Evolutionary conservation across 768 basidiomycete genomes (phyloP), one percentile per base, ranked within the genome.

Genomic region (Boletus eberwhitei): DNA sequence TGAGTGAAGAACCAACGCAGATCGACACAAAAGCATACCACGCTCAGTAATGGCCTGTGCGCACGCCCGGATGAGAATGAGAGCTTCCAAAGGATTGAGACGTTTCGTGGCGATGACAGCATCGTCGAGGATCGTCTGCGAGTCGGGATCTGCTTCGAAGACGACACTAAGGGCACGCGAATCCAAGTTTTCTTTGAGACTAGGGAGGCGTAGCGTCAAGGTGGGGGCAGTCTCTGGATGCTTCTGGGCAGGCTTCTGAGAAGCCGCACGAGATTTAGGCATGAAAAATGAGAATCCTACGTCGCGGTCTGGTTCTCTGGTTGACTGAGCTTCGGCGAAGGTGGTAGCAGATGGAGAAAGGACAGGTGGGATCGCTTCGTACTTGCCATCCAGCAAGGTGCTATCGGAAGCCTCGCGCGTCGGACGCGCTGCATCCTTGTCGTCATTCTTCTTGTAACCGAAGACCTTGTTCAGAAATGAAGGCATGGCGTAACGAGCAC

Each of bases 391-490:
- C 4, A 90, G 77, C 48, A 88, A 72, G 14, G 81, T 75, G 21
- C 70, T 65, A 50, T 76, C 75, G 12, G 75, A 74, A 31, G 61
- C 37, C 17, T 71, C 71, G 24, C 73, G 72, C 38, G 73, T 60
- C 22, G 71, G 66, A 24, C 50, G 67, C 16, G 52, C 19, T 3
- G 46, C 9, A 32, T 77, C 74, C 62, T 77, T 78, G 56, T 80
- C 81, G 61, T 85, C 85, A 29, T 77, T 72, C 72, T 80, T 87
- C 74, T 82, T 88, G 72, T 87, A 82, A 73, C 84, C 84, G 63
- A 89, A 85, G 62, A 90, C 84, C 67, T 87, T 90, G 71, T 85
- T 82, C 65, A 90, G 71, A 76, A 90, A 88, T 58, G 85, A 85
- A 70, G 86, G 75, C 78, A 79, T 79, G 41, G 63, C 62, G 63